Percentiles rank a stretch among this genome's conserved stretches.
Evolutionary conservation across 129 eudicot species (phyloP).

Genomic region (Escallonia rubra): DNA sequence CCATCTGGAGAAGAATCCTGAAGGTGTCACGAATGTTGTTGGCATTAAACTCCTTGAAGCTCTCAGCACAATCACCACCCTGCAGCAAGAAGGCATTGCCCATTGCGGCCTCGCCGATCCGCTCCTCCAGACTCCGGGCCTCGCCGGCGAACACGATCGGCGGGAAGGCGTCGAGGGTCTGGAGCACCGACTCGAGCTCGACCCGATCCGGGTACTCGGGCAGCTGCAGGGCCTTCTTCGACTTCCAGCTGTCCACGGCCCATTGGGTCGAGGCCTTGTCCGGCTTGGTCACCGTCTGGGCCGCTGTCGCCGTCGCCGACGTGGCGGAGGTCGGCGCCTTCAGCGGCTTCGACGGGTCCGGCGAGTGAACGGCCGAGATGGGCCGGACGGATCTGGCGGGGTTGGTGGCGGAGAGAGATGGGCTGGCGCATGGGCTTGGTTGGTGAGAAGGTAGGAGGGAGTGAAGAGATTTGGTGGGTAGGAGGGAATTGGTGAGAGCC

Average conservation of each 20-base stretch:
- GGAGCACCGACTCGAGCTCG: conserved; percentile 62
- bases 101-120: conserved; percentile 78
- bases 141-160: conserved; percentile 92
- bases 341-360: conserved; percentile 34
- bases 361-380: conserved; percentile 72
- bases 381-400: conserved; percentile 29
- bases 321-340: neutral
- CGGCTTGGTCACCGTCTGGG: conserved; percentile 22
- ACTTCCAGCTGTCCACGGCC: conserved; percentile 63
- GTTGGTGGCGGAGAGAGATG: conserved; percentile 8
- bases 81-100: conserved; percentile 76
- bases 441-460: conserved; percentile 23
- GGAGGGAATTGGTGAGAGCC: conserved; percentile 32
- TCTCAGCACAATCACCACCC: conserved; percentile 96
- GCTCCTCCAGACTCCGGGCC: conserved; percentile 65
- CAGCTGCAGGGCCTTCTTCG: conserved; percentile 75
- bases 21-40: conserved; percentile 85
- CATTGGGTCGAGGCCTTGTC: conserved; percentile 29
- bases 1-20: conserved; percentile 79
- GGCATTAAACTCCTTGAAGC: conserved; percentile 84
- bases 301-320: conserved; percentile 33
- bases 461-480: conserved; percentile 36
- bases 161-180: conserved; percentile 67
- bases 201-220: conserved; percentile 67
- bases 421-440: conserved; percentile 3